A percentile compares a stretch with the other conserved stretches of the same genome.
Conservation (phyloP, 768 basidiomycete species). For the Leucocoprinus birnbaumii region DNA sequence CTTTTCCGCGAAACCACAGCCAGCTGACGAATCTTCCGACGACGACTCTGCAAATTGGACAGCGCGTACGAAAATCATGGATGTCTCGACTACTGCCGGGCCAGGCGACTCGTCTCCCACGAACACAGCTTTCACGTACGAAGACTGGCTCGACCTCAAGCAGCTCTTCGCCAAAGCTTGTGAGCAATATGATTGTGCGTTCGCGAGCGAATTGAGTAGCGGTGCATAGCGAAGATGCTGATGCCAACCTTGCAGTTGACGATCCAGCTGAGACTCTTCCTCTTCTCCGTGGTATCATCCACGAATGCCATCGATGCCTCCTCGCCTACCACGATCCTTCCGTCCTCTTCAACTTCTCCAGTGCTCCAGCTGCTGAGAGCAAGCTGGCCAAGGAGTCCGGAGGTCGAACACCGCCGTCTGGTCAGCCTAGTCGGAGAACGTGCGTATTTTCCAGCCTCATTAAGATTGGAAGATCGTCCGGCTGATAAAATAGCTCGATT, state of each 20-base stretch:
- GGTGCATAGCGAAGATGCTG: not conserved
- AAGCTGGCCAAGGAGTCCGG: not conserved
- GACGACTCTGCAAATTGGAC: slow-evolving; percentile 27
- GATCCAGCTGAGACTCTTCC: slow-evolving; percentile 48
- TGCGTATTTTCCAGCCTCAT: not conserved
- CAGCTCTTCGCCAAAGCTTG: slow-evolving; percentile 56
- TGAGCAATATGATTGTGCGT: slow-evolving; percentile 58
- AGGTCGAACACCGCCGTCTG: not conserved
- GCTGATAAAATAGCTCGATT: not conserved
- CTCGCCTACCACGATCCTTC: slow-evolving; percentile 54
- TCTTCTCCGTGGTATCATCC: slow-evolving; percentile 59
- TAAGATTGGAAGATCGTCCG: not conserved
- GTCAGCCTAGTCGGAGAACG: not conserved
- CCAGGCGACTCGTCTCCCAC: slow-evolving; percentile 14
- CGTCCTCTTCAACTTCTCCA: slow-evolving; percentile 34
- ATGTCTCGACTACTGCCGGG: slow-evolving; percentile 33
- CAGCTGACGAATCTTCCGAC: slow-evolving; percentile 12
- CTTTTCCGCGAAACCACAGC: slow-evolving; percentile 24
- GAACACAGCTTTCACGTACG: slow-evolving; percentile 20
- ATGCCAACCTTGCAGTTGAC: slow-evolving; percentile 28
- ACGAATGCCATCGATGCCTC: slow-evolving; percentile 67
- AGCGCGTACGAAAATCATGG: slow-evolving; percentile 35
- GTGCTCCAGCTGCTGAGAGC: slow-evolving; percentile 1
- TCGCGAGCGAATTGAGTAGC: not conserved
- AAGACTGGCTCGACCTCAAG: slow-evolving; percentile 68